These are phyloP conservation scores for Grammothele lineata DNA, from an alignment of 768 basidiomycete genomes.

Conservation along the genomic window DNA sequence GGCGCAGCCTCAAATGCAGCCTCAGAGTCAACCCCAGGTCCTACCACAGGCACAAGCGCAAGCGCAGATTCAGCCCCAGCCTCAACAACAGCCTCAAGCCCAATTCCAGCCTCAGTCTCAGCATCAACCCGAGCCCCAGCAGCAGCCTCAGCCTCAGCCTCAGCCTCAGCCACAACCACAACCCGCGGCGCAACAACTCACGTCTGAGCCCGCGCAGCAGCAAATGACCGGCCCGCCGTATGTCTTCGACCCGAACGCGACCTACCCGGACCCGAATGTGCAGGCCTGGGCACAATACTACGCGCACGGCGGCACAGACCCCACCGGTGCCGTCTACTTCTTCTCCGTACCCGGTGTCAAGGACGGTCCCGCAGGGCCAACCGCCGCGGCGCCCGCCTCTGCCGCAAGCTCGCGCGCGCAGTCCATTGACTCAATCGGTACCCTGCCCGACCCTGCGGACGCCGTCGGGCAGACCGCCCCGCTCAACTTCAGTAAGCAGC, in stretches of 20 bases:
- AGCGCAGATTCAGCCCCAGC: conserved; percentile 20
- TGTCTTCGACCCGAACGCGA: conserved; percentile 57
- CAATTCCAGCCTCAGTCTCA: conserved; percentile 27
- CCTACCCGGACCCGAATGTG: conserved; percentile 75
- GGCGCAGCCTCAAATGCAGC: conserved; percentile 21
- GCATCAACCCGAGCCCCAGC: conserved; percentile 31
- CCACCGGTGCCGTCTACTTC: conserved; percentile 78
- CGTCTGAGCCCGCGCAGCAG: conserved; percentile 28
- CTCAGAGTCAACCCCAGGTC: background rate
- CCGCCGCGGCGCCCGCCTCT: conserved; percentile 4
- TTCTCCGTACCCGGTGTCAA: conserved; percentile 72
- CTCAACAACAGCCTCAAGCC: conserved; percentile 26
- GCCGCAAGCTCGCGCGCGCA: conserved; percentile 5
- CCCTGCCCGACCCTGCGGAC: background rate
- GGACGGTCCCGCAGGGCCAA: conserved; percentile 27
- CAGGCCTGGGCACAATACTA: conserved; percentile 89
- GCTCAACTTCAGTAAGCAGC: conserved; percentile 11
- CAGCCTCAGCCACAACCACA: conserved; percentile 27
- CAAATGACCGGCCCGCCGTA: conserved; percentile 40
- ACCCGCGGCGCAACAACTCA: conserved; percentile 21
- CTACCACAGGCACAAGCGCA: conserved; percentile 6
- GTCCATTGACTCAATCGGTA: conserved; percentile 1
- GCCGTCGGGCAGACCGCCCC: conserved; percentile 1
- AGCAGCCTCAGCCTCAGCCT: conserved; percentile 24
- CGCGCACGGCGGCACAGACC: conserved; percentile 70